phyloP scores from a whole-genome alignment of 306 rosid genomes.

The Casuarina equisetifolia region DNA sequence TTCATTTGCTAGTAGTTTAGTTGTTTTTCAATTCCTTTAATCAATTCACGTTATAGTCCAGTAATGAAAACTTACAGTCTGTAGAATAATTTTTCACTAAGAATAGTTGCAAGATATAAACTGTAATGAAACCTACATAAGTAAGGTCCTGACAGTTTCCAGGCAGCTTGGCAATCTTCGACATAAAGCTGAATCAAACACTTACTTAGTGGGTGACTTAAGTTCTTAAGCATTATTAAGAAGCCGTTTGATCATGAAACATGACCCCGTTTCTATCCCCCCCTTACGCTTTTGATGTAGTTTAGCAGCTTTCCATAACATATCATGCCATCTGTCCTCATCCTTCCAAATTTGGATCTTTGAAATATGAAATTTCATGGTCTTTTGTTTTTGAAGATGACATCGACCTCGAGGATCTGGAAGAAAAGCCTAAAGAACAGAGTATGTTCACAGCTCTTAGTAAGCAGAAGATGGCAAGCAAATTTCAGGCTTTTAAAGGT shows the following conservation, averaged over 20 bases:
- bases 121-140: too few species aligned
- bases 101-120: too few species aligned
- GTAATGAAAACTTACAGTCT: too few species aligned
- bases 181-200: not conserved
- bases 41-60: too few species aligned
- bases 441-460: constrained; percentile 62
- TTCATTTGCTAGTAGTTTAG: too few species aligned
- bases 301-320: not conserved
- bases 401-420: constrained; percentile 57
- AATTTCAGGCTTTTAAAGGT: constrained; percentile 77
- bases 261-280: not conserved
- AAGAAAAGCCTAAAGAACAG: constrained; percentile 67
- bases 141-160: too few species aligned
- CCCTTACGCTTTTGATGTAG: not conserved
- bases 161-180: too few species aligned
- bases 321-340: not conserved
- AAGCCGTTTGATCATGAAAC: not conserved
- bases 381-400: constrained; percentile 51
- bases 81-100: too few species aligned
- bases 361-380: constrained; percentile 11
- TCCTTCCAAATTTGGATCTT: not conserved
- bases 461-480: constrained; percentile 71
- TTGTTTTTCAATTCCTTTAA: too few species aligned
- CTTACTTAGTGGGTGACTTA: not conserved
- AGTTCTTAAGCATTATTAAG: too few species aligned